A percentile compares a stretch with the other conserved stretches of the same genome.
Evolutionary conservation across 2,329 filamentous ascomycete species (phyloP).

Genomic region (Huntiella moniliformis): DNA sequence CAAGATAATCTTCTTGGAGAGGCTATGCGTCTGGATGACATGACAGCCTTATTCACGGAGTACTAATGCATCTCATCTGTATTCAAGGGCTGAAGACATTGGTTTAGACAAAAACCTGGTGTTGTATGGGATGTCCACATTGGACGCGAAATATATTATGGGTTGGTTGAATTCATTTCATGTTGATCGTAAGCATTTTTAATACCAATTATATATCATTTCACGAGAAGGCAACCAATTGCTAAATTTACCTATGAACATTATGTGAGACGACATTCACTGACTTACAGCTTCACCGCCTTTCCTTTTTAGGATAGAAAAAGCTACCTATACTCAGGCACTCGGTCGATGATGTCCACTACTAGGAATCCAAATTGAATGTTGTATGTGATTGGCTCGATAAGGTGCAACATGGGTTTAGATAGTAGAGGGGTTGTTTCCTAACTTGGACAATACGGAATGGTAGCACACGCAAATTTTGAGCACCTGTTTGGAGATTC

Average conservation of each 20-base stretch:
- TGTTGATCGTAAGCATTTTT: neutral
- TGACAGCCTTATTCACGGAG: slow-evolving; percentile 69
- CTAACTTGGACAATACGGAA: neutral
- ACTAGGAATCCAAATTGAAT: neutral
- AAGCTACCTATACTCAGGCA: no score
- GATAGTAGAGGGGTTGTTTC: slow-evolving; percentile 4
- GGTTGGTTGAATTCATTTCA: neutral
- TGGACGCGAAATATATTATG: neutral
- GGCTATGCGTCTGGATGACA: slow-evolving; percentile 62
- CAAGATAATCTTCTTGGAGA: slow-evolving; percentile 61
- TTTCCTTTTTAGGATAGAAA: no score
- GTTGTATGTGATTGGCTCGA: slow-evolving; percentile 1
- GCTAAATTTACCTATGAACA: no score
- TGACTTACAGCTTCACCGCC: no score
- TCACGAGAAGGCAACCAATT: no score
- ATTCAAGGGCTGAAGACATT: no score
- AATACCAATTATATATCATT: neutral
- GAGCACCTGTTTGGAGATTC: no score
- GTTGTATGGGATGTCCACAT: no score
- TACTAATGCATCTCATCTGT: slow-evolving; percentile 27
- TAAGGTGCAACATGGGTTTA: neutral
- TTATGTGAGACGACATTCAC: no score
- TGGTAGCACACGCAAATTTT: neutral
- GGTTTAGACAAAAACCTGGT: no score
- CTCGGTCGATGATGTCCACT: no score